Evolutionary conservation across 176 grass and related monocot species (phyloP), one percentile per base, ranked within the genome.

Genomic region (sorghum (Sorghum bicolor)): DNA sequence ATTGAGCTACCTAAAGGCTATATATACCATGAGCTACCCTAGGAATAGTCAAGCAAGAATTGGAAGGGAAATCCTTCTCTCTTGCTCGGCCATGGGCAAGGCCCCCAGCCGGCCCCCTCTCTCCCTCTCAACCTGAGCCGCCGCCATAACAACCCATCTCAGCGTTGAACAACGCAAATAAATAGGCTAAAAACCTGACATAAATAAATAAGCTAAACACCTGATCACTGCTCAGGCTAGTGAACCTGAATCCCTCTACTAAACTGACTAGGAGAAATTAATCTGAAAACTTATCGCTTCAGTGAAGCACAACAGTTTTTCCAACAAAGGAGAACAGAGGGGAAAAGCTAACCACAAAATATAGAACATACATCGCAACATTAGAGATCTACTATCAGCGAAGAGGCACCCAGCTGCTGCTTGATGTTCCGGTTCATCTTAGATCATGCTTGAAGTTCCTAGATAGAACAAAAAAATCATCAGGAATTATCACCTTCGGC

Each of bases 381-480:
- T 72, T 45, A 16, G 13, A 73, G 55, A 22, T 67, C 22, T 78
- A 72, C 40, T 73, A 36, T 45, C 29, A 7, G 55, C 0, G 10
- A 52, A 55, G 30, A 63, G 40, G 6, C 29, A 79, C 67, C 10
- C 2, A 22, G 32, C 50, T 57, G 28, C 53, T 44, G 3, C 44
- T 57, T 77, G 34, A 66, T 58, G 45, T 73, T 72, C 55, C 8
- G 7, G 25, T 43, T 13, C 43, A 53, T 55, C 24, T 71, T 62
- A 11, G 8, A 64, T 71, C 68, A 83, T 29, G 67, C 28, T 14
- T 74, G 36, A 48, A 64, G 43, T 37, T 86, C 84, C 84, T 90
- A 43, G 36, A 79, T 73, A 74, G 26, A 32, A 4, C 2, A 47
- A 40, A 33, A 39, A 38, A 3, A 53, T 11, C 57, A 22, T 83